Base-by-base conservation (phyloP, 2,329 filamentous ascomycete species). In the Penicillium polonicum region DNA sequence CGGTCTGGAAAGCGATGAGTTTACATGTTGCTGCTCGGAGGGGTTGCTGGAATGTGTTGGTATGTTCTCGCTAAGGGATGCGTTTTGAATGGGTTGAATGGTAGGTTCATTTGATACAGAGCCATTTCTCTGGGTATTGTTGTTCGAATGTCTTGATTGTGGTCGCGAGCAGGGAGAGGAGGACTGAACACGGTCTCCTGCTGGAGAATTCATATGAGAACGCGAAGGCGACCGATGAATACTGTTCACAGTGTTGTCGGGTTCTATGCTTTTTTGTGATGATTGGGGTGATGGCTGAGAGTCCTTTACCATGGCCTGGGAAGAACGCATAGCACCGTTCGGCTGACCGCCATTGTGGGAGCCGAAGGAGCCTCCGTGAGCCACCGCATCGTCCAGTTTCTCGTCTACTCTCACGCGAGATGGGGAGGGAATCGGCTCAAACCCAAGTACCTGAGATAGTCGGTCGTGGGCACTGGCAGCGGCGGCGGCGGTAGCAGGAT, bases 221-320 rank as follows among this genome's bases (percentile, higher is more conserved):
- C 21, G 49, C 5, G 49, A 46, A 25, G 36, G 55, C n/a, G 55
- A 53, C 13, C 12, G 42, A 17, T 15, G 19, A 19, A 29, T 3
- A 10, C 8, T 21, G 3, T 36, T 19, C 27, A 13, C 8, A 29
- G 33, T 5, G n/a, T 48, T 27, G 9, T 33, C 17, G 21, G 29
- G 17, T 52, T 27, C 23, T 29, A 13, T 59, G 48, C 17, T 55
- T 53, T 35, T 61, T 56, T 17, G 59, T 52, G 39, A 53, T 36
- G 65, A 64, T 48, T 71, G 71, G 2, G 72, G 71, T 27, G 73
- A 72, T 41, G 68, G 68, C 52, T 76, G 73, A 36, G 73, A 76
- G 59, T 76, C 72, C 57, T 70, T 73, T 17, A 76, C 71, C 45
- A 74, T 68, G 4, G 70, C 55, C 48, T 74, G 73, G n/a, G 71